Conservation (phyloP, 192 early-diverging fungal genomes). For the Coemansia sp. region DNA sequence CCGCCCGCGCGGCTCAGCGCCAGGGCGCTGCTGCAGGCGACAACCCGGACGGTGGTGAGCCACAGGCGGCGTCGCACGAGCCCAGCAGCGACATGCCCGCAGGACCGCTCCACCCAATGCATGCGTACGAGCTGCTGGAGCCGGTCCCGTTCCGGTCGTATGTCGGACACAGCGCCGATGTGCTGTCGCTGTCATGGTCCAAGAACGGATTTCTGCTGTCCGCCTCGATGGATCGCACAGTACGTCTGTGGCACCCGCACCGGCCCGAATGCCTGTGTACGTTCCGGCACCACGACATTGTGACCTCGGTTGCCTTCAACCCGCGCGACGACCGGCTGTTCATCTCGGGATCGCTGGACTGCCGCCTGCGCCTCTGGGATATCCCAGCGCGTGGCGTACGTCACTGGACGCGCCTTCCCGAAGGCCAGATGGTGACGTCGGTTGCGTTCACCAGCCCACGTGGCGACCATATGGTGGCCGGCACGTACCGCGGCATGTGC, state of each 20-base stretch:
- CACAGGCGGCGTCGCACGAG: not conserved
- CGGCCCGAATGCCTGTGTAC: constrained; percentile 68
- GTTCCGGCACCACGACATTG: constrained; percentile 72
- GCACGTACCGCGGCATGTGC: constrained; percentile 68
- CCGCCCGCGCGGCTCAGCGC: not conserved
- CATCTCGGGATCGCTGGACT: constrained; percentile 73
- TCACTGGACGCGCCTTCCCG: constrained; percentile 68
- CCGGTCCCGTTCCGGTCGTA: constrained; percentile 67
- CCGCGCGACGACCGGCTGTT: constrained; percentile 79
- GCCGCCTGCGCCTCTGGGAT: constrained; percentile 76
- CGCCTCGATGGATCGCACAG: constrained; percentile 76
- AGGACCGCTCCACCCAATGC: constrained; percentile 34
- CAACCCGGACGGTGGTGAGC: not conserved
- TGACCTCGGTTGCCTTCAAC: constrained; percentile 74
- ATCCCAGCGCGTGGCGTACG: constrained; percentile 69
- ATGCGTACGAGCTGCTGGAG: constrained; percentile 54
- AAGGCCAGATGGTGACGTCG: constrained; percentile 70
- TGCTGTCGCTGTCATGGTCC: constrained; percentile 67
- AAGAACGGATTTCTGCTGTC: constrained; percentile 76
- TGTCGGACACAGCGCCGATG: constrained; percentile 63
- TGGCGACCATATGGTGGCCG: constrained; percentile 66
- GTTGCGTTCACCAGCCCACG: constrained; percentile 65
- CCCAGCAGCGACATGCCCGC: not conserved
- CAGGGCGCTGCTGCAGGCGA: not conserved
- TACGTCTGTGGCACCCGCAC: constrained; percentile 78